Evolutionary conservation across 2,329 filamentous ascomycete species (phyloP).

Genomic region (Niveomyces coronatus): DNA sequence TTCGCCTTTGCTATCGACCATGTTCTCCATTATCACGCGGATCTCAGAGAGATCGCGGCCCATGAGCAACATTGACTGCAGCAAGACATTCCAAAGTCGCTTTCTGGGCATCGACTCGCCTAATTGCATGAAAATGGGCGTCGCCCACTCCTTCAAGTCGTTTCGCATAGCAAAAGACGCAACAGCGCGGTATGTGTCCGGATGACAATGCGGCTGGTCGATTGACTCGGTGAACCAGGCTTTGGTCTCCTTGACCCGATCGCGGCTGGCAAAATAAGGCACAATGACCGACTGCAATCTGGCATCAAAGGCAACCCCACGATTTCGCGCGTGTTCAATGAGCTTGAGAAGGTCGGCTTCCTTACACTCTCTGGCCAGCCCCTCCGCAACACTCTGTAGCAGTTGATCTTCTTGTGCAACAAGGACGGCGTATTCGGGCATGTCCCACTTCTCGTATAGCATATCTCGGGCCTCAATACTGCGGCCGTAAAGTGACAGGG

Average conservation of each 20-base stretch:
- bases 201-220: slow-evolving; percentile 14
- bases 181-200: slow-evolving; percentile 19
- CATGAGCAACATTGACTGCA: slow-evolving; percentile 60
- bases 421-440: slow-evolving; percentile 13
- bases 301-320: slow-evolving; percentile 34
- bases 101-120: slow-evolving; percentile 38
- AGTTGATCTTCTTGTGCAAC: slow-evolving; percentile 15
- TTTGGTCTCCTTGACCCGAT: slow-evolving; percentile 51
- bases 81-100: slow-evolving; percentile 58
- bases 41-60: slow-evolving; percentile 51
- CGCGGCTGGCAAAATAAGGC: slow-evolving; percentile 48
- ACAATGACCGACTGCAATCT: slow-evolving; percentile 46
- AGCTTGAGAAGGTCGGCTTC: slow-evolving; percentile 48
- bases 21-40: slow-evolving; percentile 53
- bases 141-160: slow-evolving; percentile 51
- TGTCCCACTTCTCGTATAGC: slow-evolving; percentile 24
- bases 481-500: slow-evolving; percentile 44
- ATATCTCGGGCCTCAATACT: slow-evolving; percentile 41
- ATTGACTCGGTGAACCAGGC: slow-evolving; percentile 55
- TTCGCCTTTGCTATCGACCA: slow-evolving; percentile 49
- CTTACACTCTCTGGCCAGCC: slow-evolving; percentile 50
- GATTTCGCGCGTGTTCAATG: slow-evolving; percentile 38
- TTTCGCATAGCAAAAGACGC: slow-evolving; percentile 47
- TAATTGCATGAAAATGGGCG: slow-evolving; percentile 44
- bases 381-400: slow-evolving; percentile 30